Evolutionary conservation across 1,284 basidiomycete species (phyloP).

Genomic region (Cryptococcus sp.): DNA sequence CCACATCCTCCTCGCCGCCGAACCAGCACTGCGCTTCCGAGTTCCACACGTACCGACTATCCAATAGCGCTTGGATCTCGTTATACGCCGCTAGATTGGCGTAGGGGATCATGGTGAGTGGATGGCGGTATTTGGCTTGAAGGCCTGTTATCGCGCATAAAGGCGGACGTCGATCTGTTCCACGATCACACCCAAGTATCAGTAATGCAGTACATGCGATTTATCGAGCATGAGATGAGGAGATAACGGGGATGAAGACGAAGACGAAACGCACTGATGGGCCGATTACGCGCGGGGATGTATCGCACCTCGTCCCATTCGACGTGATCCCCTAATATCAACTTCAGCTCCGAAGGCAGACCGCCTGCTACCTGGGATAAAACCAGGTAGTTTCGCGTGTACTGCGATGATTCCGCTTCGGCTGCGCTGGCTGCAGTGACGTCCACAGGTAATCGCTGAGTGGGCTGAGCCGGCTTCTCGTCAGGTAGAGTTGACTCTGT

Average conservation of each 20-base stretch:
- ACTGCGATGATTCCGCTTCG: constrained; percentile 25
- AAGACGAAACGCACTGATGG: constrained; percentile 39
- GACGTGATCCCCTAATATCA: constrained; percentile 56
- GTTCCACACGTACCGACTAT: constrained; percentile 37
- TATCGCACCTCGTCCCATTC: constrained; percentile 53
- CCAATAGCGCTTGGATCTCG: constrained; percentile 43
- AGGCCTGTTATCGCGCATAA: constrained; percentile 57
- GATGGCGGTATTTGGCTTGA: constrained; percentile 56
- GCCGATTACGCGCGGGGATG: constrained; percentile 52
- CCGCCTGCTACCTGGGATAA: constrained; percentile 52
- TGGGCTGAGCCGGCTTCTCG: not conserved
- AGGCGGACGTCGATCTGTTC: constrained; percentile 38
- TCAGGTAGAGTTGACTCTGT: not conserved
- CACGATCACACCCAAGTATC: not conserved
- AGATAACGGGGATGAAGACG: not conserved
- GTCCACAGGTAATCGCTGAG: not conserved
- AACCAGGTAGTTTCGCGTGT: constrained; percentile 53
- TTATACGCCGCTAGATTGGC: constrained; percentile 51
- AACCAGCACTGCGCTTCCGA: constrained; percentile 37
- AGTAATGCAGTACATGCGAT: too few species aligned
- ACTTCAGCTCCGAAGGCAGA: constrained; percentile 51
- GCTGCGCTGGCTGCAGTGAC: not conserved
- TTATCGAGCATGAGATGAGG: too few species aligned
- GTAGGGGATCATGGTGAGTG: constrained; percentile 54
- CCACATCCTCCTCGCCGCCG: constrained; percentile 42